Base-by-base conservation (phyloP, 2,329 filamentous ascomycete species). In the Fusarium pilosicola region DNA sequence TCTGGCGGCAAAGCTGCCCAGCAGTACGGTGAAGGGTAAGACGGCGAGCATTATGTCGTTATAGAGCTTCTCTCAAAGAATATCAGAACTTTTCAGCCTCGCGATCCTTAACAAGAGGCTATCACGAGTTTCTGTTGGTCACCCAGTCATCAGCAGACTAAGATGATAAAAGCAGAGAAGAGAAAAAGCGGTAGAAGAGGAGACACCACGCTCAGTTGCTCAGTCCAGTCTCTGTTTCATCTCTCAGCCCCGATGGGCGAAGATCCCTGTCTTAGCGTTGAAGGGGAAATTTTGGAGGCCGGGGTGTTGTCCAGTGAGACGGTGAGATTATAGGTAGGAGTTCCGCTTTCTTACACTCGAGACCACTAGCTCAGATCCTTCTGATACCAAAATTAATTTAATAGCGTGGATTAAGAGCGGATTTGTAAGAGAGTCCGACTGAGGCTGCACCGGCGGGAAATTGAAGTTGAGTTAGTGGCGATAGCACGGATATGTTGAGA, bases 221-320 rank as follows among this genome's bases (percentile, higher is more conserved):
- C 12, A 34, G 24, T 45, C 30, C 12, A 41, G 24, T 58, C 44
- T 44, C 38, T 52, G 67, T 71, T 71, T 71, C 68, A 71, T 51
- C 46, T 46, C 57, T 71, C 61, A 74, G 70, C 70, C 70, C 52
- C 51, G 28, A n/a, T 44, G 63, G 66, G 41, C 48, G 34, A 49
- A 56, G 70, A 71, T 68, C 68, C 68, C 26, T 67, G 56, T 44
- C 26, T 61, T 73, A 65, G 70, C 55, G 65, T 61, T 32, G 54
- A 55, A 36, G 42, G 45, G 45, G 68, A 68, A 42, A 68, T 63
- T 48, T 34, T 68, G 41, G 52, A 34, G 68, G 55, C 32, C 24
- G n/a, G 56, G 39, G 26, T 52, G 14, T 55, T 22, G 48, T 34
- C 70, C 70, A 74, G 60, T 74, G 28, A 71, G n/a, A 62, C 12